These are phyloP conservation scores for Fraxinus sp. DNA, from an alignment of 305 asterid genomes.

Conservation along the genomic window DNA sequence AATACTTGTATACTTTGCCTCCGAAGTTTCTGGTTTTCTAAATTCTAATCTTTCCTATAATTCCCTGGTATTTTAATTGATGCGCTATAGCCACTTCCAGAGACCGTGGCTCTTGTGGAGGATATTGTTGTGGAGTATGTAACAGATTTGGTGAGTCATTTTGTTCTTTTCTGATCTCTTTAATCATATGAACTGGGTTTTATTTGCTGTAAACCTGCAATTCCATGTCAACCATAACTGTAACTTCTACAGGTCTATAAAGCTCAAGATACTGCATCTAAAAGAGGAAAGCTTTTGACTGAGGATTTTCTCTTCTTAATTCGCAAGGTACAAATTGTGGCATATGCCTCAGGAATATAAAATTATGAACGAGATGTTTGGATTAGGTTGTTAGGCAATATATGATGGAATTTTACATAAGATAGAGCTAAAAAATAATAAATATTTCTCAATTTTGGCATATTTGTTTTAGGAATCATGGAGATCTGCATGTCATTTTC, in stretches of 20 bases:
- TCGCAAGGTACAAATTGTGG: constrained; percentile 54
- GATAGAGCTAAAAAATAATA: background rate
- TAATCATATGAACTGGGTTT: background rate
- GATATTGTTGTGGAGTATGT: constrained; percentile 95
- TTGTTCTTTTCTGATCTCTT: background rate
- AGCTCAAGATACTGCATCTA: constrained; percentile 81
- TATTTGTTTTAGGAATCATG: background rate
- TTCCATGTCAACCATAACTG: background rate
- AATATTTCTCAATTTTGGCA: background rate
- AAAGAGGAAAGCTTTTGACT: constrained; percentile 82
- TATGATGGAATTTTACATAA: background rate
- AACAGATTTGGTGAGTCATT: constrained; percentile 65
- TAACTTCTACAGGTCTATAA: constrained; percentile 67
- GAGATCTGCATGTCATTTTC: background rate
- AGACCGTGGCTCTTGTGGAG: constrained; percentile 84
- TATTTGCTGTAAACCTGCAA: background rate
- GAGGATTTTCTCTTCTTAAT: constrained; percentile 89
- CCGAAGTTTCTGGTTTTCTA: background rate
- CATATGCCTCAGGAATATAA: background rate
- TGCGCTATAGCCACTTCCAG: constrained; percentile 77
- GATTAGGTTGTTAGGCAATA: background rate
- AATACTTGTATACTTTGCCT: background rate
- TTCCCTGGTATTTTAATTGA: constrained; percentile 16
- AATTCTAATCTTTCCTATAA: background rate
- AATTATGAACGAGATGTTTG: background rate